These are phyloP conservation scores for Tylopilus sp. DNA, from an alignment of 768 basidiomycete species.

Conservation along the genomic window DNA sequence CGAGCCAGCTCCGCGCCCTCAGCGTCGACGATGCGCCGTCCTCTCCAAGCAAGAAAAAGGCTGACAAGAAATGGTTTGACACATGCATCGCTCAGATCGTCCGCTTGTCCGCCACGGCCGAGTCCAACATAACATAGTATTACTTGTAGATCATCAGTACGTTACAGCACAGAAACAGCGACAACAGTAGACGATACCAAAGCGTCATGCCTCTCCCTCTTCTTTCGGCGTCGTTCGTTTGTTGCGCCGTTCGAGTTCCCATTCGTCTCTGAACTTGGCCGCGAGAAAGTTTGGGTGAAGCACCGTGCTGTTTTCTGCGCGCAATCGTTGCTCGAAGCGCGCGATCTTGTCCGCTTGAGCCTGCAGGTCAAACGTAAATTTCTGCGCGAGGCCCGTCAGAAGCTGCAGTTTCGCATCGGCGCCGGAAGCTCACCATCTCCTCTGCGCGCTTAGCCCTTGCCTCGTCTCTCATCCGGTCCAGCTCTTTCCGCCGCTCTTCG, in stretches of 20 bases:
- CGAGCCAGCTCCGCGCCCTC: slow-evolving; percentile 23
- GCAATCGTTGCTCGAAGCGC: slow-evolving; percentile 57
- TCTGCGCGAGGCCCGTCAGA: slow-evolving; percentile 33
- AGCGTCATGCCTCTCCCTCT: slow-evolving; percentile 35
- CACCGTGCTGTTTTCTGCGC: slow-evolving; percentile 47
- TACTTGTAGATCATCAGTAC: slow-evolving; percentile 21
- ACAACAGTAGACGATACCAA: slow-evolving; percentile 1
- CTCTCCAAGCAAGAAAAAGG: slow-evolving; percentile 27
- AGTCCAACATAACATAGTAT: slow-evolving; percentile 6
- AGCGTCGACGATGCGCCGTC: slow-evolving; percentile 9
- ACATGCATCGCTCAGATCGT: slow-evolving; percentile 62
- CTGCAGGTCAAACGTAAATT: slow-evolving; percentile 52
- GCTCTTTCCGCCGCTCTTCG: slow-evolving; percentile 66
- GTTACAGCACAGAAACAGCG: not conserved
- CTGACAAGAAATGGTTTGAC: slow-evolving; percentile 57
- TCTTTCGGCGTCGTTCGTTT: slow-evolving; percentile 25
- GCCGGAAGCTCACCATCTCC: slow-evolving; percentile 47
- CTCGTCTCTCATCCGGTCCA: slow-evolving; percentile 69
- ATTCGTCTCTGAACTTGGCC: slow-evolving; percentile 53
- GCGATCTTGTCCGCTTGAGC: slow-evolving; percentile 58
- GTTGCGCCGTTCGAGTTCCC: slow-evolving; percentile 40
- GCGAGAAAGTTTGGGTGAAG: slow-evolving; percentile 61
- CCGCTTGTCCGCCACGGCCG: slow-evolving; percentile 36
- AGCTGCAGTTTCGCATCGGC: not conserved
- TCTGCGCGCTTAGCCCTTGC: slow-evolving; percentile 52